Evolutionary conservation across 2,329 filamentous ascomycete genomes (phyloP).

Genomic region (Beauveria asiatica): DNA sequence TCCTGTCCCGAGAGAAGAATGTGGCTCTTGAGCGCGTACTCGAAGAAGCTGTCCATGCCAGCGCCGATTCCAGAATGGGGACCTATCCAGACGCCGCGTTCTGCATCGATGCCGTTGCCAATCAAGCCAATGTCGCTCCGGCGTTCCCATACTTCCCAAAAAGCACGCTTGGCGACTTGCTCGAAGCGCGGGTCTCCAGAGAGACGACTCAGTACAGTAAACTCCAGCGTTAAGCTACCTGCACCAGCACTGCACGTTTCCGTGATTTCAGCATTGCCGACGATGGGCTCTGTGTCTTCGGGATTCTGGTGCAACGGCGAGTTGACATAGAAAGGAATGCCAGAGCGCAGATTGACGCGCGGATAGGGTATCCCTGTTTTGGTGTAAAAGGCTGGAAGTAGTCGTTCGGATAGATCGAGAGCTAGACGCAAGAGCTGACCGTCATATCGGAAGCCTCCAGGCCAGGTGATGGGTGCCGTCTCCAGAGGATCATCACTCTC

Average conservation of each 20-base stretch:
- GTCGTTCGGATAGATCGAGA: slow-evolving; percentile 69
- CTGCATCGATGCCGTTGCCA: slow-evolving; percentile 85
- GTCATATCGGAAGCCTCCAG: slow-evolving; percentile 72
- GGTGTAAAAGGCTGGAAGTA: slow-evolving; percentile 89
- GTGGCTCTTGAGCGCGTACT: slow-evolving; percentile 92
- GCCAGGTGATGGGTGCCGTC: slow-evolving; percentile 56
- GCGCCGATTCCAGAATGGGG: slow-evolving; percentile 90
- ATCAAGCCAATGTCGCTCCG: slow-evolving; percentile 81
- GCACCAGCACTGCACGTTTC: slow-evolving; percentile 96
- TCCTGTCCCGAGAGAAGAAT: slow-evolving; percentile 76
- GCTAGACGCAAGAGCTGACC: slow-evolving; percentile 87
- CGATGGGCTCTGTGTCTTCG: slow-evolving; percentile 22
- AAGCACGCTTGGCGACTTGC: slow-evolving; percentile 78
- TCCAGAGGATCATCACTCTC: slow-evolving; percentile 35
- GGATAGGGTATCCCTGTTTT: slow-evolving; percentile 89
- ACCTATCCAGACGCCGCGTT: slow-evolving; percentile 81
- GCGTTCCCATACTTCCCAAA: slow-evolving; percentile 93
- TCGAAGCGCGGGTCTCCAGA: slow-evolving; percentile 86
- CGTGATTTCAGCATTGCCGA: slow-evolving; percentile 60
- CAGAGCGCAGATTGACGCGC: slow-evolving; percentile 80
- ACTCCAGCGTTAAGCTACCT: slow-evolving; percentile 90
- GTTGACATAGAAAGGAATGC: slow-evolving; percentile 86
- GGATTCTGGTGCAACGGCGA: slow-evolving; percentile 63
- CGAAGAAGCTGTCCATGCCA: slow-evolving; percentile 96
- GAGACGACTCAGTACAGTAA: slow-evolving; percentile 79